Base-by-base conservation (phyloP, 2,329 filamentous ascomycete species). In the Cladosporium sp. region DNA sequence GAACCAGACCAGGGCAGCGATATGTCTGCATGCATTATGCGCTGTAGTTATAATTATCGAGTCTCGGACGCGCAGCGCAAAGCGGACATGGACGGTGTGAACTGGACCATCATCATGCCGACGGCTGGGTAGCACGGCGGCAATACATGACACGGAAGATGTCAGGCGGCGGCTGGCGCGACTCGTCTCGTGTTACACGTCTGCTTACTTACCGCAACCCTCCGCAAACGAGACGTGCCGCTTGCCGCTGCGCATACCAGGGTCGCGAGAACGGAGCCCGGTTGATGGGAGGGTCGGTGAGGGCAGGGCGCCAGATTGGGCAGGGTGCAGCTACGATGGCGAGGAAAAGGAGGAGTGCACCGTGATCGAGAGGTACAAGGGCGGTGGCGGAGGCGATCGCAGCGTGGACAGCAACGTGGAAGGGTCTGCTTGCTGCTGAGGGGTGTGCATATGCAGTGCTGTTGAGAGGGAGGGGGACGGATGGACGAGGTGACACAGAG, bases 121-220 rank as follows among this genome's bases (percentile, higher is more conserved):
- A n/a, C 1, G 18, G 38, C 38, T 10, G 38, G 30, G 30, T 34
- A n/a, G 52, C 55, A 58, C 55, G 55, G 55, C 55, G 55, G 55
- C 55, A 58, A 58, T 58, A 41, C 55, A 58, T 36, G 32, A 34
- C 54, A 58, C 28, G 54, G 30, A 58, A 36, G 30, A 32, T 7
- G 55, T 41, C 55, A 58, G 55, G 55, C 55, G 55, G 55, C 55
- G 55, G 55, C 55, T 58, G 55, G 55, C 55, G 55, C 55, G 55
- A 58, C 55, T 58, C 55, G 52, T 55, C 28, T 41, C n/a, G 55
- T 41, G 55, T 26, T 58, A 58, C 55, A 58, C 34, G 55, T 41
- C 34, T 58, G 55, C 55, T 21, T 55, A n/a, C 55, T 34, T 55
- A 55, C 52, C 52, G 51, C 11, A 30, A 30, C 14, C 10, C 51